Evolutionary conservation across 768 basidiomycete genomes (phyloP).

Genomic region (Agaricus blazei): DNA sequence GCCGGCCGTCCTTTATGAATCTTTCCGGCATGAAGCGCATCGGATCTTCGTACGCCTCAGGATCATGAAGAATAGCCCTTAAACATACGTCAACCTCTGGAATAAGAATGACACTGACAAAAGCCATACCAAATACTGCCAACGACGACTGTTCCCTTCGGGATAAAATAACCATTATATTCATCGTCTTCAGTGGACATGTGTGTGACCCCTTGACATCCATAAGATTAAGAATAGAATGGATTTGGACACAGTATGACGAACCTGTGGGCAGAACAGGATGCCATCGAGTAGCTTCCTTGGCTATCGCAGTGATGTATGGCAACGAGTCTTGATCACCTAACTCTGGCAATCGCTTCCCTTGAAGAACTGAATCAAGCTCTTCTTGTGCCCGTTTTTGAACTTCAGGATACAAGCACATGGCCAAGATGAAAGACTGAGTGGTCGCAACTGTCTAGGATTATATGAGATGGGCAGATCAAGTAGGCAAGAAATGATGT

Average conservation of each 20-base stretch:
- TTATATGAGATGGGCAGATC: constrained; percentile 3
- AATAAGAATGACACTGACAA: not conserved
- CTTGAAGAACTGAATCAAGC: constrained; percentile 13
- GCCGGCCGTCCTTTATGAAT: constrained; percentile 11
- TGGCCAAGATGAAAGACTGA: constrained; percentile 28
- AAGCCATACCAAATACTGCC: constrained; percentile 10
- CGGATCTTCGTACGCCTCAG: constrained; percentile 2
- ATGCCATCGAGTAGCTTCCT: constrained; percentile 12
- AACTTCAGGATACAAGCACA: constrained; percentile 27
- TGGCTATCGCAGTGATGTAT: constrained; percentile 13
- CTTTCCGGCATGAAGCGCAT: constrained; percentile 9
- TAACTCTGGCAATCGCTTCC: constrained; percentile 10
- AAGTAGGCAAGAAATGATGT: constrained; percentile 3
- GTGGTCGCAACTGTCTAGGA: constrained; percentile 23
- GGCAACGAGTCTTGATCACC: constrained; percentile 11
- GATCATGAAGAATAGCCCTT: constrained; percentile 13
- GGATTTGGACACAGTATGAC: not conserved
- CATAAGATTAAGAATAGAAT: not conserved
- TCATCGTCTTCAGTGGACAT: constrained; percentile 11
- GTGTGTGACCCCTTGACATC: constrained; percentile 6
- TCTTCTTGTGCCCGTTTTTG: constrained; percentile 13
- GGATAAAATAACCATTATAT: constrained; percentile 14
- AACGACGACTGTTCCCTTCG: constrained; percentile 12
- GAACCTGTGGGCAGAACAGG: constrained; percentile 4
- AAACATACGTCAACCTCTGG: not conserved